These are phyloP conservation scores for Moniliophthora roreri DNA, from an alignment of 1,284 basidiomycete genomes.

Conservation along the genomic window DNA sequence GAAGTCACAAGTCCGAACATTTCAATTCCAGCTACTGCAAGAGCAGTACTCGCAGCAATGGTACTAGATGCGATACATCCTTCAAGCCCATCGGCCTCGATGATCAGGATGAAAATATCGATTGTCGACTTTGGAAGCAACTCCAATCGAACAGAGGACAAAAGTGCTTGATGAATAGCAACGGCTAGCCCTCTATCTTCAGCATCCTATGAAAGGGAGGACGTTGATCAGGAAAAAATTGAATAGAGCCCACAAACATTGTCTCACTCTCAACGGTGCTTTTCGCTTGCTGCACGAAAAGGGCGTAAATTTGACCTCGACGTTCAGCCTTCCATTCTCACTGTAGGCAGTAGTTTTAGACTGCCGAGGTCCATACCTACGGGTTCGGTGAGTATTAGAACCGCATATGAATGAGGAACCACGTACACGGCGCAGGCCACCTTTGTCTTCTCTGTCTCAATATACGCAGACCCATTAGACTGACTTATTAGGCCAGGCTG, in stretches of 20 bases:
- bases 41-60: slow-evolving; percentile 87
- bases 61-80: slow-evolving; percentile 82
- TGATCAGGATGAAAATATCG: slow-evolving; percentile 88
- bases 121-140: slow-evolving; percentile 92
- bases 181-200: slow-evolving; percentile 86
- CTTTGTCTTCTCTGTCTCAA: slow-evolving; percentile 88
- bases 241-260: slow-evolving; percentile 3
- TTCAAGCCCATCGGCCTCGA: slow-evolving; percentile 89
- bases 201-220: slow-evolving; percentile 71
- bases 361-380: slow-evolving; percentile 92
- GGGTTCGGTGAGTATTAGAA: slow-evolving; percentile 8
- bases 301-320: slow-evolving; percentile 96
- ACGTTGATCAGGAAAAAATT: slow-evolving; percentile 8
- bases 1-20: slow-evolving; percentile 83
- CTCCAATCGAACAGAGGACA: slow-evolving; percentile 85
- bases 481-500: slow-evolving; percentile 88
- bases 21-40: slow-evolving; percentile 88
- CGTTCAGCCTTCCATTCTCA: slow-evolving; percentile 86
- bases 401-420: background rate
- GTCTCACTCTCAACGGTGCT: slow-evolving; percentile 82
- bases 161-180: slow-evolving; percentile 84
- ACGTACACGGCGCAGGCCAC: slow-evolving; percentile 92
- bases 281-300: slow-evolving; percentile 80
- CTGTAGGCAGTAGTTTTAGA: slow-evolving; percentile 78
- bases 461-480: slow-evolving; percentile 94